Evolutionary conservation across 768 basidiomycete species (phyloP).

Genomic region (Cytidiella melzeri): DNA sequence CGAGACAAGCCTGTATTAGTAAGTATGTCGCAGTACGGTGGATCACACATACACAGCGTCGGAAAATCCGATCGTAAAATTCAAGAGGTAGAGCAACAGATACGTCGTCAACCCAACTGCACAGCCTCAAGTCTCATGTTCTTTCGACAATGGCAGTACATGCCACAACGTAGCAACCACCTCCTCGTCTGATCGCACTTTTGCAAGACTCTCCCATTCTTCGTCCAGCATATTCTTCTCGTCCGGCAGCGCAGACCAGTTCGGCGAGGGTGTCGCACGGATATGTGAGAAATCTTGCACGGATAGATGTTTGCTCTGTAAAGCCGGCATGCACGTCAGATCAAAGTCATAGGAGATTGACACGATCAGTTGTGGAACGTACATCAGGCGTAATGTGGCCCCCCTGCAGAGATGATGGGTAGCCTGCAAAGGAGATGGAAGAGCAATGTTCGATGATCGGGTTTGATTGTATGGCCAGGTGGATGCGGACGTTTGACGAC

Average conservation of each 20-base stretch:
- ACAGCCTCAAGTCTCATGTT: neutral
- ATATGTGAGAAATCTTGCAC: slow-evolving; percentile 89
- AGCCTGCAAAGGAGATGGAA: slow-evolving; percentile 54
- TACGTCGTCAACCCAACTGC: too few species aligned
- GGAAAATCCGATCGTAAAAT: too few species aligned
- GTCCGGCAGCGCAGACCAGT: slow-evolving; percentile 43
- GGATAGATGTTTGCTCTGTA: slow-evolving; percentile 36
- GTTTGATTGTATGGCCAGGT: slow-evolving; percentile 59
- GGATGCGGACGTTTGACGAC: slow-evolving; percentile 57
- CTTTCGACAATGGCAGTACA: neutral
- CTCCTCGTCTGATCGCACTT: neutral
- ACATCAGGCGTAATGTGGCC: neutral
- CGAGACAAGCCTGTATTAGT: too few species aligned
- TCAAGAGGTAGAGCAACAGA: too few species aligned
- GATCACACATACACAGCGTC: too few species aligned
- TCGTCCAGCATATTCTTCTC: slow-evolving; percentile 1
- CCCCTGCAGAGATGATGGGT: slow-evolving; percentile 34
- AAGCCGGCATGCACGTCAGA: too few species aligned
- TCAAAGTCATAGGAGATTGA: slow-evolving; percentile 1
- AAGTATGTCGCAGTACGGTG: too few species aligned
- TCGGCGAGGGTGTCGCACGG: slow-evolving; percentile 65
- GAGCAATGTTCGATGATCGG: slow-evolving; percentile 79
- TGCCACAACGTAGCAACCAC: neutral
- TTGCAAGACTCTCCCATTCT: neutral
- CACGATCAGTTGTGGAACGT: neutral